Evolutionary conservation across 1,139 yeast species (phyloP).

Genomic region (Pichia sp.): DNA sequence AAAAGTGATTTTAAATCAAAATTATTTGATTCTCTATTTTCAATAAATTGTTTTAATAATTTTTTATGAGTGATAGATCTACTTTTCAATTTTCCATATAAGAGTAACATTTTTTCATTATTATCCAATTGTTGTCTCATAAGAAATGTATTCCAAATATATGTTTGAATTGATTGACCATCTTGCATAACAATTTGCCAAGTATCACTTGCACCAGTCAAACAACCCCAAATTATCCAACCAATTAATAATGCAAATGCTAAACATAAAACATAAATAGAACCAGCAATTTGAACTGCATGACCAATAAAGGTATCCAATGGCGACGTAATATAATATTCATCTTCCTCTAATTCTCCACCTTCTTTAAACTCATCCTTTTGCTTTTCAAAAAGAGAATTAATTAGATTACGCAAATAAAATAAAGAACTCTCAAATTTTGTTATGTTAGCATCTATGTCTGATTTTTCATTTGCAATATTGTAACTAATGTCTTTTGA

Average conservation of each 20-base stretch:
- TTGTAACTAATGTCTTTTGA: too few relatives aligned
- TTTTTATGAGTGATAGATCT: conserved; percentile 25
- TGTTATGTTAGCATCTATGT: neutral
- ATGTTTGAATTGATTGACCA: conserved; percentile 36
- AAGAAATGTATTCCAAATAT: conserved; percentile 35
- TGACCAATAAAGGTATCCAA: conserved; percentile 14
- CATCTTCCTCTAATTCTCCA: conserved; percentile 10
- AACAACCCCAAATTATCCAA: conserved; percentile 32
- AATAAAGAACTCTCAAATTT: neutral
- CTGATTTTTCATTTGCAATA: neutral
- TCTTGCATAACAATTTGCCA: conserved; percentile 40
- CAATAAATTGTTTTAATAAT: conserved; percentile 13
- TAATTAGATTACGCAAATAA: neutral
- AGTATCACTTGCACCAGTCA: conserved; percentile 28
- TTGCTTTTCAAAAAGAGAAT: conserved; percentile 2
- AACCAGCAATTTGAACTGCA: conserved; percentile 27
- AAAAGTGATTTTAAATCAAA: conserved; percentile 2
- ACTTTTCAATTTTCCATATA: conserved; percentile 30
- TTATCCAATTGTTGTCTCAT: conserved; percentile 36
- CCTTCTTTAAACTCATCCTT: neutral
- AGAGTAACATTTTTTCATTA: conserved; percentile 17
- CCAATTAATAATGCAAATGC: conserved; percentile 28
- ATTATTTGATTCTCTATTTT: conserved; percentile 1
- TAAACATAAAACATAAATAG: conserved; percentile 25
- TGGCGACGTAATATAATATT: conserved; percentile 14